Conservation (phyloP, 139 green algal species). For the Chlorella sp. region DNA sequence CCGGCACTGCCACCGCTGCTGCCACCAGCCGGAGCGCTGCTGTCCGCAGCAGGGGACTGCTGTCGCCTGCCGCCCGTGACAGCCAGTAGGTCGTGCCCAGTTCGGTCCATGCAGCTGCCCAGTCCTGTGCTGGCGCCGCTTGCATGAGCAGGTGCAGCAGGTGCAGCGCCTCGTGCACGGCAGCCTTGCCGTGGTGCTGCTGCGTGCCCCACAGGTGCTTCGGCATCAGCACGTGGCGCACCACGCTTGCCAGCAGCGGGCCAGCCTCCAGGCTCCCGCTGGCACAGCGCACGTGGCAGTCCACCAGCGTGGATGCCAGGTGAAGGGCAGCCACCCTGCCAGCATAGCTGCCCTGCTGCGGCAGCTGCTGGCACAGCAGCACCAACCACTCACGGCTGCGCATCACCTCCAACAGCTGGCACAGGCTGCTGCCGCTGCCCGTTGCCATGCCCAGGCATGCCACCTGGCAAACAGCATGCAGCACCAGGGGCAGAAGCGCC, state of each 20-base stretch:
- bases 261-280: too few relatives aligned
- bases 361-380: neutral
- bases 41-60: neutral
- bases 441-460: neutral
- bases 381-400: neutral
- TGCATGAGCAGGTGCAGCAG: neutral
- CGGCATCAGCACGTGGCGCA: constrained; percentile 23
- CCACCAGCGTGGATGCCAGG: neutral
- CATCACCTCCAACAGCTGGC: neutral
- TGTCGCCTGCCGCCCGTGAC: neutral
- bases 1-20: neutral
- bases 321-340: neutral
- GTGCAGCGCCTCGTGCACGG: neutral
- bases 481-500: constrained; percentile 5
- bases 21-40: constrained; percentile 5
- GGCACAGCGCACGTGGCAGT: neutral
- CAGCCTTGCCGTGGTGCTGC: constrained; percentile 18
- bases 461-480: neutral
- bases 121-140: neutral
- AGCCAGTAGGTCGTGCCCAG: constrained; percentile 6
- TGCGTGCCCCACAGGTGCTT: constrained; percentile 2
- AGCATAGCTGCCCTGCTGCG: neutral
- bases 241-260: neutral
- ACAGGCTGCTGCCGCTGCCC: neutral
- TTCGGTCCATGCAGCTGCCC: neutral